phyloP scores from a whole-genome alignment of 179 eudicot species.

The Spinacia oleracea region DNA sequence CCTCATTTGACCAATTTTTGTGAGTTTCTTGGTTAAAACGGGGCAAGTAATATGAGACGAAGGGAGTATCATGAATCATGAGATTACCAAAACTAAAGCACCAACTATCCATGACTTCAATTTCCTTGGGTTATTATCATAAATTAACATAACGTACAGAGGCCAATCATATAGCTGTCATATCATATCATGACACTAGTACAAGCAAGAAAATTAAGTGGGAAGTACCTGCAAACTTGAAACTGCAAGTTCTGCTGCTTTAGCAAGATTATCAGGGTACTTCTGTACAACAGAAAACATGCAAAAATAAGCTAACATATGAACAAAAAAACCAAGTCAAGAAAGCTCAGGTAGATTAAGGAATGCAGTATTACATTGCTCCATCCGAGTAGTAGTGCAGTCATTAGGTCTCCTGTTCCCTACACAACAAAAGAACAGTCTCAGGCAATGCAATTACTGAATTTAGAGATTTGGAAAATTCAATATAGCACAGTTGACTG shows the following conservation, averaged over 20 bases:
- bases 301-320: slow-evolving; percentile 28
- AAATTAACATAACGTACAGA: not conserved
- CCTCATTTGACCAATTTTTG: no score
- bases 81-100: not conserved
- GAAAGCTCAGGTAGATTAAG: slow-evolving; percentile 15
- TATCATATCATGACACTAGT: not conserved
- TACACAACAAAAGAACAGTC: slow-evolving; percentile 31
- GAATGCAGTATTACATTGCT: slow-evolving; percentile 66
- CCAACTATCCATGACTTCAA: not conserved
- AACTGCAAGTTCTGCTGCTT: slow-evolving; percentile 93
- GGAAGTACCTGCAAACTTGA: slow-evolving; percentile 82
- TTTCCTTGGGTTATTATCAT: not conserved
- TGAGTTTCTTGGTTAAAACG: no score
- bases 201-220: slow-evolving; percentile 1
- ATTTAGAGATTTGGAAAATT: not conserved
- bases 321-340: slow-evolving; percentile 2
- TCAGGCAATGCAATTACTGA: slow-evolving; percentile 7
- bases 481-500: not conserved
- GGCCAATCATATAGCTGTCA: not conserved
- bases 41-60: no score
- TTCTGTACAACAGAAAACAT: slow-evolving; percentile 50
- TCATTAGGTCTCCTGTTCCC: slow-evolving; percentile 94
- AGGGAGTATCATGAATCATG: not conserved
- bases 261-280: slow-evolving; percentile 75
- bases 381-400: slow-evolving; percentile 95